Base-by-base conservation (phyloP, 148 eudicot species). In the Fagopyrum homotropicum region DNA sequence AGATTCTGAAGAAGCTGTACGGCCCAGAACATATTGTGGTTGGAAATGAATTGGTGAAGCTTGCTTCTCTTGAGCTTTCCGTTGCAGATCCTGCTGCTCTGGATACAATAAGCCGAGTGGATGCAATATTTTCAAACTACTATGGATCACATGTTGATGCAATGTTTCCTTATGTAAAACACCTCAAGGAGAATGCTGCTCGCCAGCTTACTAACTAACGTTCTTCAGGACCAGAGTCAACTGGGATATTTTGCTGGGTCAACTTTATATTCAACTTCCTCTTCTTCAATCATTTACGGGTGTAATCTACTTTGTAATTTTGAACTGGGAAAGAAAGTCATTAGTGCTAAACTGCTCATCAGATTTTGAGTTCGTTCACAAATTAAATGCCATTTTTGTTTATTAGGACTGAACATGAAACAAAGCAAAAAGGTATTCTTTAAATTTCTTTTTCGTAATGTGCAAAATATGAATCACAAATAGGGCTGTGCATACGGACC, bases 1-100 rank as follows among this genome's bases (percentile, higher is more conserved):
- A 94, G 98, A 94, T 94, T 77, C 88, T 94, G 64, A 89, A 88
- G 82, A 89, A 85, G 87, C 86, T 90, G 12, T 90, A 92, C 59
- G 78, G 83, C 72, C 80, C 77, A 43, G 80, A 85, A 72, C 97
- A 94, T 81, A 86, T 94, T 61, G 93, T 81, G 43, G 63, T 90
- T 43, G 98, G 91, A 68, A 87, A 94, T 76, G 98, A 94, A 72
- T 81, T 94, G 80, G 75, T 92, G 30, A 94, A 94, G 81, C 90
- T 91, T 51, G 79, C 92, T 72, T 90, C 98, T 19, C 81, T 93
- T 77, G 91, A 87, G 85, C 75, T 83, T 52, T 83, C 87, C 5
- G 11, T 87, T 75, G 85, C 80, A 45, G 87, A 88, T 51, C 26
- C 77, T 75, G 73, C 75, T 76, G 84, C 81, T 17, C 68, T 66